Base-by-base conservation (phyloP, 2,329 filamentous ascomycete species). In the Alternaria sp. region DNA sequence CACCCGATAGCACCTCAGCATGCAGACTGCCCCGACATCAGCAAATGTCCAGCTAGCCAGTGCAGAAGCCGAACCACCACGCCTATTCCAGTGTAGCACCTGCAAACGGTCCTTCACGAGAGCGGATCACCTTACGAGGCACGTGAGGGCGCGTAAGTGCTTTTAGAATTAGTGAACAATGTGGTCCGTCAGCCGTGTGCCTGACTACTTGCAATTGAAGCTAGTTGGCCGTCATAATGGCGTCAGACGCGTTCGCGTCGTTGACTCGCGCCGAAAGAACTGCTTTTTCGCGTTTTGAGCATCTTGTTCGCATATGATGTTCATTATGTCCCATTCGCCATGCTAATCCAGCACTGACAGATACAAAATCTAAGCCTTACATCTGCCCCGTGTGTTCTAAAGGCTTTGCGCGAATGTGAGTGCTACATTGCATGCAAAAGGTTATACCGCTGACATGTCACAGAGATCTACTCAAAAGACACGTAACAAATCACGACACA, bases 71-170 rank as follows among this genome's bases (percentile, higher is more conserved):
- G 70, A 71, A 19, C 66, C 68, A 52, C 58, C 67, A 36, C 70
- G 74, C 23, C 68, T 74, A 25, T 86, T 85, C 68, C 83, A 84
- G 69, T 87, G 85, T 68, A 83, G 83, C 63, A 83, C 83, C 56
- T 87, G 85, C 72, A 81, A 82, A 62, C 84, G 83, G 53, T 83
- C 80, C 57, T 87, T 86, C 73, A 83, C 82, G 11, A 80, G 85
- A 26, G 81, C 84, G 5, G 85, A 87, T 71, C 85, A 87, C 73
- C 77, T 87, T 23, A 83, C 81, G 56, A 82, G 85, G 50, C 85
- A 87, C 76, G 83, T 86, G 45, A 82, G 85, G 66, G 83, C 85
- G 64, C 84, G 80, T 82, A 69, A 60, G 75, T 73, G 36, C 36
- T 40, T 40, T 40, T 40, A 40, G 36, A 40, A 40, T 40, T 40